Conservation (phyloP, 1,284 basidiomycete genomes). For the Pulveroboletus sp. region DNA sequence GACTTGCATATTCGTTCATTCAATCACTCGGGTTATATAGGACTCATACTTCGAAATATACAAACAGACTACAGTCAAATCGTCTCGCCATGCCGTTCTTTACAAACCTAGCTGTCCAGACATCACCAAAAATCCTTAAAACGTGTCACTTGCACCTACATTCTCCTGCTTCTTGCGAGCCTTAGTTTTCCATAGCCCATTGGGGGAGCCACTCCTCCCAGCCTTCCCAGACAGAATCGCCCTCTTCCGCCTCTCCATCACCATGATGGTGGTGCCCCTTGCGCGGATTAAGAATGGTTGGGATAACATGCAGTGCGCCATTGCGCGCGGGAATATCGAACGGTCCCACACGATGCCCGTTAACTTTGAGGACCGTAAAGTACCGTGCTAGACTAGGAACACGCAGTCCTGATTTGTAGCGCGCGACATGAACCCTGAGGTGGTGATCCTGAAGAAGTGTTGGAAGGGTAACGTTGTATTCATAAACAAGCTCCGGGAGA, state of each 20-base stretch:
- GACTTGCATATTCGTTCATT: too few relatives aligned
- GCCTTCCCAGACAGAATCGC: constrained; percentile 45
- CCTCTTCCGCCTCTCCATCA: constrained; percentile 24
- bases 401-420: constrained; percentile 42
- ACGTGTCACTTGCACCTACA: not conserved
- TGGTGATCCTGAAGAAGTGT: constrained; percentile 49
- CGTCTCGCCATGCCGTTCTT: not conserved
- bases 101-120: not conserved
- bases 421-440: constrained; percentile 45
- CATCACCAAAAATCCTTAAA: not conserved
- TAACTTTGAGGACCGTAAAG: constrained; percentile 50
- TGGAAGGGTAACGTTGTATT: constrained; percentile 43
- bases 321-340: constrained; percentile 59
- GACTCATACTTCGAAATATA: not conserved
- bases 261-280: constrained; percentile 23
- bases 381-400: constrained; percentile 33
- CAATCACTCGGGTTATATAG: not conserved
- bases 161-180: not conserved
- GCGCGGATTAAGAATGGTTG: constrained; percentile 49
- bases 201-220: constrained; percentile 56
- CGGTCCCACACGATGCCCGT: constrained; percentile 44
- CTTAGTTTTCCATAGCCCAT: constrained; percentile 37
- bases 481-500: constrained; percentile 37
- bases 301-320: constrained; percentile 58
- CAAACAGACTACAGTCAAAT: not conserved